Evolutionary conservation across 345 rosid species (phyloP), one percentile per base, ranked within the genome.

Genomic region (Citrus unshiu): DNA sequence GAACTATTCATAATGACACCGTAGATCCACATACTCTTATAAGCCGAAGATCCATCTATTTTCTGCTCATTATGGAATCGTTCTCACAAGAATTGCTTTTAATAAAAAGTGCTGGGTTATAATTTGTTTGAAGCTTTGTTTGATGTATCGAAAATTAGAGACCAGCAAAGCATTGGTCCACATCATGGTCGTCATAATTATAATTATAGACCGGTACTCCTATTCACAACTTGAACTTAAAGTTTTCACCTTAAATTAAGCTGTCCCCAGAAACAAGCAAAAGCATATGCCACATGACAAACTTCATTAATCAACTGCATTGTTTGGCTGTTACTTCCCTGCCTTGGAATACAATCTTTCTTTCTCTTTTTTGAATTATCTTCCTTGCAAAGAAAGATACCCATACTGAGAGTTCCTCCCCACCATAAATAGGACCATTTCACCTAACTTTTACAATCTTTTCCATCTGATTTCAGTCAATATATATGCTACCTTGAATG

Each of bases 301-400:
- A 75, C 82, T 2, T 58, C 32, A 49, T 10, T 6, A 5, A 66
- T 25, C 27, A 74, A 57, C 68, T 69, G 51, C n/a, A 4, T 27
- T 71, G 19, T 29, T 5, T 39, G 70, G 32, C 40, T 51, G 8
- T 63, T 63, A 29, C 35, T 78, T 84, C 83, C 77, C 84, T 80
- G 84, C 70, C 67, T 75, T 83, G 63, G 81, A 78, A 84, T 81
- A 83, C 91, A 83, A 87, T 74, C 59, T 77, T 57, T 8, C 40
- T 22, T 7, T 70, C 63, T 69, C 58, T 77, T 56, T 49, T 29
- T 21, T n/a, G 37, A 34, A 22, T 29, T 40, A 37, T 49, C 63
- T 70, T 57, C 79, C 80, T 72, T 78, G 58, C 61, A 67, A 75
- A 74, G 74, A 77, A 77, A 75, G 79, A 49, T 60, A n/a, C 69